Evolutionary conservation across 108 stramenopile genomes (phyloP).

Genomic region (Epithemia pelagica): DNA sequence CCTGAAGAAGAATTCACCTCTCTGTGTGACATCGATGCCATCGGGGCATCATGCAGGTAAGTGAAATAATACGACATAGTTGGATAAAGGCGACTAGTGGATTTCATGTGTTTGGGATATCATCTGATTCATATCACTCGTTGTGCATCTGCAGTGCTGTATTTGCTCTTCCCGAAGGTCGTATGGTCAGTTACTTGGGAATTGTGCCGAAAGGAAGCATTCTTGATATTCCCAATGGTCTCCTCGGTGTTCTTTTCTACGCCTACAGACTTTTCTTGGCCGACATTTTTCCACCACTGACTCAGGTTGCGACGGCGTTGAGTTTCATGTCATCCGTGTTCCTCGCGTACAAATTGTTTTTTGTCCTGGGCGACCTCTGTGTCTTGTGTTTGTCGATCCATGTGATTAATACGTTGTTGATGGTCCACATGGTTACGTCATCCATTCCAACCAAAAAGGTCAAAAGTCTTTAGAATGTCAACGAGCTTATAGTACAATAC

Average conservation of each 20-base stretch:
- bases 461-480: background rate
- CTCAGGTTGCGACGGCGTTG: slow-evolving; percentile 20
- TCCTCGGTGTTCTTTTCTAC: slow-evolving; percentile 63
- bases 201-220: slow-evolving; percentile 46
- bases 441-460: background rate
- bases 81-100: too few relatives aligned
- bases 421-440: slow-evolving; percentile 23
- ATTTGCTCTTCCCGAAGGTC: slow-evolving; percentile 69
- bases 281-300: slow-evolving; percentile 22
- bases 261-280: slow-evolving; percentile 20
- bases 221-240: slow-evolving; percentile 72
- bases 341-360: slow-evolving; percentile 47
- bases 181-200: slow-evolving; percentile 70
- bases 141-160: slow-evolving; percentile 29
- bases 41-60: slow-evolving; percentile 75
- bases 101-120: background rate
- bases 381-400: slow-evolving; percentile 69
- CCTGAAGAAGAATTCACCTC: slow-evolving; percentile 58
- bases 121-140: slow-evolving; percentile 10
- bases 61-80: too few relatives aligned
- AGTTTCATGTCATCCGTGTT: slow-evolving; percentile 56
- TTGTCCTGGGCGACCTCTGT: slow-evolving; percentile 55
- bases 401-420: slow-evolving; percentile 48
- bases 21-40: slow-evolving; percentile 75
- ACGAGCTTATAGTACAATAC: too few relatives aligned